Evolutionary conservation across 164 flowering plant species (phyloP).

Genomic region (Annona cherimola): DNA sequence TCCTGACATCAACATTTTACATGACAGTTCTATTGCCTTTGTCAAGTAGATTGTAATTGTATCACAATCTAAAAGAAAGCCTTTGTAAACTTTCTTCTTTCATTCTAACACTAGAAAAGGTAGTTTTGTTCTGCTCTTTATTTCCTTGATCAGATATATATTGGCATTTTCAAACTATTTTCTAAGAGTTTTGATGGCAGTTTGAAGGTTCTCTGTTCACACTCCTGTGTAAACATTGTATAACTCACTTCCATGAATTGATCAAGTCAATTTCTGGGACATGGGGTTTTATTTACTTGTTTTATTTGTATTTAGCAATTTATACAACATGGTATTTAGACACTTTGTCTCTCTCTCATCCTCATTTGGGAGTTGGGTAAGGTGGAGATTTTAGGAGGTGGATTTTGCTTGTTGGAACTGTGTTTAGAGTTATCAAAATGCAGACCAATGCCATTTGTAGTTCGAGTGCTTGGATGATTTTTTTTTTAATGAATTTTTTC

Average conservation of each 20-base stretch:
- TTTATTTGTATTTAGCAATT: background rate
- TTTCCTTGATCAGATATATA: background rate
- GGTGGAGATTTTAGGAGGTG: background rate
- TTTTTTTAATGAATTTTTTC: too few species aligned
- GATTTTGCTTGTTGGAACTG: background rate
- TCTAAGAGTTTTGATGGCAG: background rate
- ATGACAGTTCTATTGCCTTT: slow-evolving; percentile 15
- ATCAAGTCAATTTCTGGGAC: background rate
- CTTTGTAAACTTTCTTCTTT: background rate
- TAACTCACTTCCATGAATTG: background rate
- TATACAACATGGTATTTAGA: background rate
- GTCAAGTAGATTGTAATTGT: slow-evolving; percentile 1
- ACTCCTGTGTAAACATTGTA: background rate
- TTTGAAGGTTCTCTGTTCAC: background rate
- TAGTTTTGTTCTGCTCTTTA: slow-evolving; percentile 7
- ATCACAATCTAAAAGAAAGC: slow-evolving; percentile 3
- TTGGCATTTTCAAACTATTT: background rate
- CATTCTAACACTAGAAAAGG: slow-evolving; percentile 1
- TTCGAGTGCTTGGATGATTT: too few species aligned
- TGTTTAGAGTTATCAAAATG: background rate
- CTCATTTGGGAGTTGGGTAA: background rate
- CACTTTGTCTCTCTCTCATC: background rate
- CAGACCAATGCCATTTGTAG: background rate
- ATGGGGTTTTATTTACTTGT: background rate
- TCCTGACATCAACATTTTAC: slow-evolving; percentile 24